phyloP scores from a whole-genome alignment of 2,329 filamentous ascomycete species.

The Colletotrichum lindemuthianum region DNA sequence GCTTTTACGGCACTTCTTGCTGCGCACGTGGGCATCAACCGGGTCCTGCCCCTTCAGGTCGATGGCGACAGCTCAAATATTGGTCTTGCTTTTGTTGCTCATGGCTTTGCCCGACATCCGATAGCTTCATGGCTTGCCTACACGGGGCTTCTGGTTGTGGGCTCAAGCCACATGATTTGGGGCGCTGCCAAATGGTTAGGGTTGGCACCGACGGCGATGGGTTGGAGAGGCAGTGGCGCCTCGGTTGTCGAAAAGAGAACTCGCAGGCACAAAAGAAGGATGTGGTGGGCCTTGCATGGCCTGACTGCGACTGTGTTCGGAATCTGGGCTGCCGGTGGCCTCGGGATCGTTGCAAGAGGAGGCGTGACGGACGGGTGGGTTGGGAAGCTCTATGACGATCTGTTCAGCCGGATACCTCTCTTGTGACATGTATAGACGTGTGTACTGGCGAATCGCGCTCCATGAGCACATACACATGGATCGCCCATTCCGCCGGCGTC shows the following conservation, averaged over 20 bases:
- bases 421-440: background rate
- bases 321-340: constrained; percentile 83
- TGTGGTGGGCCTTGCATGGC: constrained; percentile 78
- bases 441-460: no score
- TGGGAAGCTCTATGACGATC: constrained; percentile 79
- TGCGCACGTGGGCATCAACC: constrained; percentile 80
- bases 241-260: constrained; percentile 59
- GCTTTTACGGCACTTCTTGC: constrained; percentile 71
- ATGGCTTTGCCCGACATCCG: constrained; percentile 82
- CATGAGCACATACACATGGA: no score
- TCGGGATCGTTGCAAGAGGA: constrained; percentile 80
- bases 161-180: constrained; percentile 83
- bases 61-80: constrained; percentile 90
- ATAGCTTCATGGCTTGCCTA: constrained; percentile 76
- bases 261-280: constrained; percentile 66
- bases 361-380: constrained; percentile 82
- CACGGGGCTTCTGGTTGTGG: constrained; percentile 70
- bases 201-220: constrained; percentile 66
- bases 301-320: constrained; percentile 65
- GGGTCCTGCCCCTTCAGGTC: constrained; percentile 76
- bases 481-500: no score
- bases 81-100: constrained; percentile 82
- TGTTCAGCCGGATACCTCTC: constrained; percentile 58
- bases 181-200: constrained; percentile 86
- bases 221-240: constrained; percentile 55